phyloP scores from a whole-genome alignment of 306 rosid species.

The Cucurbita maxima region DNA sequence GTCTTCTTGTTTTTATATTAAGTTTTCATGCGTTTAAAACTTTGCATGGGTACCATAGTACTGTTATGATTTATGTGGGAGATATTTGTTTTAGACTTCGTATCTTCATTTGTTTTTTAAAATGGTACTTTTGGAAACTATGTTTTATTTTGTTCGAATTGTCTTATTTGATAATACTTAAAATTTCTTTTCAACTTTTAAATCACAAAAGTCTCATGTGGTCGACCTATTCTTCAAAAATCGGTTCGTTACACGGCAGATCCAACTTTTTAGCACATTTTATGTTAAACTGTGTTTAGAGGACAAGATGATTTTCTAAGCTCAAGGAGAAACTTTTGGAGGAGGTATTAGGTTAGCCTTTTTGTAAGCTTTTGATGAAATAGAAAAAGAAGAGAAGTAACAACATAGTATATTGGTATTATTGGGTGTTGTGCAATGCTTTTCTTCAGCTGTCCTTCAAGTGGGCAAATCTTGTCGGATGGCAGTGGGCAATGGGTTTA shows the following conservation, averaged over 20 bases:
- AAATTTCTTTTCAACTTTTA: too few species aligned
- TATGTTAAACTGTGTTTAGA: not conserved
- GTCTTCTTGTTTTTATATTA: too few species aligned
- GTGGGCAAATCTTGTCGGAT: constrained; percentile 3
- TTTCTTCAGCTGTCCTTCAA: not conserved
- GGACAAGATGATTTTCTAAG: not conserved
- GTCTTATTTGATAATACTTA: too few species aligned
- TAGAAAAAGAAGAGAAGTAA: not conserved
- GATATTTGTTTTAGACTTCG: too few species aligned
- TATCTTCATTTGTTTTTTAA: too few species aligned
- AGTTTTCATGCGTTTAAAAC: too few species aligned
- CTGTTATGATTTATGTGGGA: too few species aligned
- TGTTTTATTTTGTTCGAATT: too few species aligned
- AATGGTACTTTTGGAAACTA: too few species aligned
- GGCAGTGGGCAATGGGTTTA: not conserved
- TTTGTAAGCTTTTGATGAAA: not conserved
- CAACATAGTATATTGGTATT: not conserved
- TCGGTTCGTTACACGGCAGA: not conserved
- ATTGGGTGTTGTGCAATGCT: not conserved
- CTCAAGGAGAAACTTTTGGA: not conserved
- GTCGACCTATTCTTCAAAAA: too few species aligned
- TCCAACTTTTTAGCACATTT: not conserved
- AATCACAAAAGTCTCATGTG: too few species aligned
- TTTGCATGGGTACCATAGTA: too few species aligned
- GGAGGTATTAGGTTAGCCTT: not conserved